Evolutionary conservation across 1,284 basidiomycete species (phyloP), one percentile per base, ranked within the genome.

Genomic region (Agaricales sp.): DNA sequence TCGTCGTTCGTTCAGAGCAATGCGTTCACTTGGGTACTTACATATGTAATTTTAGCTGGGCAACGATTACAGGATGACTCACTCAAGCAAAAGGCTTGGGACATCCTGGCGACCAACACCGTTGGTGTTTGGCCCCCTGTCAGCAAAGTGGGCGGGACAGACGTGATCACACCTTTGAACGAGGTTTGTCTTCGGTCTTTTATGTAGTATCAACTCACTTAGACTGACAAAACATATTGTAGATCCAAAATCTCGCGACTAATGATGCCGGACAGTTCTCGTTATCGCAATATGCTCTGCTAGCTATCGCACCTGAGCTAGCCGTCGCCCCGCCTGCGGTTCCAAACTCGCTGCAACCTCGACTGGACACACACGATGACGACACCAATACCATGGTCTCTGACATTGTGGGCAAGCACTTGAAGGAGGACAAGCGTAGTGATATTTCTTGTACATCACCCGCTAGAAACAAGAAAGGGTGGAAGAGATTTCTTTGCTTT

Each of bases 261-360:
- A 71, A 70, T 51, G 69, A 70, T 50, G 61, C 67, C 2, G 65
- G 61, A 1, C 61, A 63, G 30, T 57, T 66, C 2, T 68, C 67
- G 1, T 52, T 71, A 14, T 57, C 63, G 4, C 63, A 69, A 56
- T 70, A 68, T 53, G 67, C 63, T 1, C 62, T 69, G 1, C 59
- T 71, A 12, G 67, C 54, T 3, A 53, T 57, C 16, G 57, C 54
- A 23, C 57, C 57, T 2, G 55, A 57, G 6, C 38, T 52, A 23
- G 51, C 41, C 8, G 16, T 41, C 4, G 39, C 39, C 4, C 39
- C 39, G 4, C 39, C 39, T 6, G 26, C 14, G 26, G 26, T 30
- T 30, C 14, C 26, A 6, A 30, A 30, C 14, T 14, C 26, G 26
- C 6, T 30, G 26, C 26, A 30, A 14, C 6, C 14, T 30, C 26